A percentile compares a stretch with the other conserved stretches of the same genome.
phyloP scores from a whole-genome alignment of 345 rosid genomes.

The Zanthoxylum bungeanum region DNA sequence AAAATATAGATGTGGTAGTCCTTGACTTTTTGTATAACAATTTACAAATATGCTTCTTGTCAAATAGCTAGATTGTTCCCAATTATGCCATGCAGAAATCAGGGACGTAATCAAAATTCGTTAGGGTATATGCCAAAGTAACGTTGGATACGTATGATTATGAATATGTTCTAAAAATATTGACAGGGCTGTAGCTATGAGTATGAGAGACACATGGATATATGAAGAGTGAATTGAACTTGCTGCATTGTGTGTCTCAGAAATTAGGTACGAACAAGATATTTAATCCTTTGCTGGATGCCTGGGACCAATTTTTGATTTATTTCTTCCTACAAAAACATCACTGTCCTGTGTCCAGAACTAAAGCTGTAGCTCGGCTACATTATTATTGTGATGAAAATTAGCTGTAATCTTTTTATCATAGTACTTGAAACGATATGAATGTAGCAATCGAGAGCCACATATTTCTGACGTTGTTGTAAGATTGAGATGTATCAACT shows the following conservation, averaged over 20 bases:
- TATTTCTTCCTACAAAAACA: too few species aligned
- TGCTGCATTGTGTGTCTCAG: neutral
- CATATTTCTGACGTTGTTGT: too few species aligned
- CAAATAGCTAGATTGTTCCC: neutral
- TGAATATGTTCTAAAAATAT: too few species aligned
- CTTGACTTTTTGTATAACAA: neutral
- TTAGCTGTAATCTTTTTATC: neutral
- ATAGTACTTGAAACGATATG: neutral
- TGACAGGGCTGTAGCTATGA: too few species aligned
- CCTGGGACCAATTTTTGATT: too few species aligned
- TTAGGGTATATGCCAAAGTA: neutral
- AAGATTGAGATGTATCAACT: too few species aligned
- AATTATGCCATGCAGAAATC: neutral
- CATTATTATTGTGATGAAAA: neutral
- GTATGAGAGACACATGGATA: neutral
- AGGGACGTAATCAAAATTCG: neutral
- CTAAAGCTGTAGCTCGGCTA: too few species aligned
- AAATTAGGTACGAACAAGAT: neutral
- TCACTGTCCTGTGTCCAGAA: neutral
- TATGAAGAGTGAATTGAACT: neutral
- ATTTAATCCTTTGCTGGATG: too few species aligned
- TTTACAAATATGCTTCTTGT: too few species aligned
- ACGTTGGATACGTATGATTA: neutral
- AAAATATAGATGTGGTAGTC: neutral
- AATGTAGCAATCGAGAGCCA: too few species aligned